Evolutionary conservation across 164 flowering plant species (phyloP).

Genomic region (Tetracentron sinense): DNA sequence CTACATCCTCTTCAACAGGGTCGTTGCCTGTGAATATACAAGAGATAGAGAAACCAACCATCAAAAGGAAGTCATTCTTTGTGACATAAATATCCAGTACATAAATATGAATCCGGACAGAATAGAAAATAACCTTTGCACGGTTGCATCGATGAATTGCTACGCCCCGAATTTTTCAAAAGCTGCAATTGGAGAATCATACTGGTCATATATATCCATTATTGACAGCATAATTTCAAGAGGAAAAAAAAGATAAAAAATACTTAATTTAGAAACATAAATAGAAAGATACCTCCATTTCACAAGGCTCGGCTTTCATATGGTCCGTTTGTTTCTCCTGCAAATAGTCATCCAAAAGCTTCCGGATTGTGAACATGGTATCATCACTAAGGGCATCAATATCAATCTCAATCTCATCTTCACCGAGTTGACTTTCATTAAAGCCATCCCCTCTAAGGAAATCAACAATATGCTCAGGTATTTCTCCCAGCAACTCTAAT

Average conservation of each 20-base stretch:
- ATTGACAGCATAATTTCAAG: no score
- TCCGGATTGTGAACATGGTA: conserved; percentile 49
- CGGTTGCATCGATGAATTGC: conserved; percentile 55
- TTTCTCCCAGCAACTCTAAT: conserved; percentile 29
- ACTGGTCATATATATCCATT: not conserved
- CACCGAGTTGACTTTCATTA: conserved; percentile 36
- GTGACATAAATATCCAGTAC: not conserved
- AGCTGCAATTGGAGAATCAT: conserved; percentile 32
- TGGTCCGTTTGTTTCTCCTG: conserved; percentile 35
- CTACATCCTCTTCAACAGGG: conserved; percentile 66
- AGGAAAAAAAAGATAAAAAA: not conserved
- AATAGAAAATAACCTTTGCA: conserved; percentile 43
- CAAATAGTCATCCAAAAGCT: conserved; percentile 67
- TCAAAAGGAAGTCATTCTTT: not conserved
- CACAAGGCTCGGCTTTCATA: conserved; percentile 28
- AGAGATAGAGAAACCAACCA: not conserved
- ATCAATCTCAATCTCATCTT: conserved; percentile 88
- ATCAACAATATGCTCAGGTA: conserved; percentile 46
- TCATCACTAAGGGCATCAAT: conserved; percentile 65
- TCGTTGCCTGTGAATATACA: conserved; percentile 44
- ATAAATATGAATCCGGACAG: not conserved
- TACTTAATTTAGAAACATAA: not conserved
- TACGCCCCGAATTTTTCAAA: conserved; percentile 55
- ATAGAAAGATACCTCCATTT: conserved; percentile 52
- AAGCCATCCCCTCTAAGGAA: conserved; percentile 53